A percentile compares a stretch with the other conserved stretches of the same genome.
These are phyloP conservation scores for Fusarium coicis DNA, from an alignment of 2,329 filamentous ascomycete species.

Conservation along the genomic window DNA sequence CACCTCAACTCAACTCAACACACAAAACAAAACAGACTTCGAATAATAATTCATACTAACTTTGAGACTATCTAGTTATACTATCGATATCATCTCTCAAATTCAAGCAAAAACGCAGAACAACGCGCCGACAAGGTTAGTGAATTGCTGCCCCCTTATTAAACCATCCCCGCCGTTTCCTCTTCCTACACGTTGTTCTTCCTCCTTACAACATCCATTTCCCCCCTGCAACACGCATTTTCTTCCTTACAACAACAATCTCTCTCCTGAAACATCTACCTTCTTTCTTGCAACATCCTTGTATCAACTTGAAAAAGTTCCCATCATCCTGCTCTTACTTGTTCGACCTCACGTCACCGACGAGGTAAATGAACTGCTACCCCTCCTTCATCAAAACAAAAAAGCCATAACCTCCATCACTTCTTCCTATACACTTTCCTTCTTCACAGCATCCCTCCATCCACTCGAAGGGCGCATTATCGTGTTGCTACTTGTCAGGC, in stretches of 20 bases:
- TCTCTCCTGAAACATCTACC: neutral
- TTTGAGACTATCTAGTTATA: neutral
- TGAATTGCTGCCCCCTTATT: neutral
- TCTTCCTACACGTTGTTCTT: neutral
- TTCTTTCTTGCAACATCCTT: neutral
- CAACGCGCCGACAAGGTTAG: conserved; percentile 8
- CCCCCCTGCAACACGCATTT: neutral
- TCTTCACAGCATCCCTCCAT: neutral
- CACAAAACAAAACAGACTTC: neutral
- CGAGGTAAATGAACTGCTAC: neutral
- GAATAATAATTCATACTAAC: neutral
- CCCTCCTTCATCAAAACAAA: neutral
- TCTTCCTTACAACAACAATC: neutral
- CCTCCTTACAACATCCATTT: neutral
- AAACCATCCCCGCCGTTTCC: neutral
- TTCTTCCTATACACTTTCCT: neutral
- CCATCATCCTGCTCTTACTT: neutral
- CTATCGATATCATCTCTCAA: neutral
- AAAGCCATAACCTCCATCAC: neutral
- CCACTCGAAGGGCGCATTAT: neutral
- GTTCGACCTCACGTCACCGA: neutral
- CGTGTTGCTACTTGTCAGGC: neutral
- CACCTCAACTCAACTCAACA: neutral
- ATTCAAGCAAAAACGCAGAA: neutral
- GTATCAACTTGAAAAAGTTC: neutral